These are phyloP conservation scores for Cytospora chrysosperma DNA, from an alignment of 2,329 filamentous ascomycete species.

Conservation along the genomic window DNA sequence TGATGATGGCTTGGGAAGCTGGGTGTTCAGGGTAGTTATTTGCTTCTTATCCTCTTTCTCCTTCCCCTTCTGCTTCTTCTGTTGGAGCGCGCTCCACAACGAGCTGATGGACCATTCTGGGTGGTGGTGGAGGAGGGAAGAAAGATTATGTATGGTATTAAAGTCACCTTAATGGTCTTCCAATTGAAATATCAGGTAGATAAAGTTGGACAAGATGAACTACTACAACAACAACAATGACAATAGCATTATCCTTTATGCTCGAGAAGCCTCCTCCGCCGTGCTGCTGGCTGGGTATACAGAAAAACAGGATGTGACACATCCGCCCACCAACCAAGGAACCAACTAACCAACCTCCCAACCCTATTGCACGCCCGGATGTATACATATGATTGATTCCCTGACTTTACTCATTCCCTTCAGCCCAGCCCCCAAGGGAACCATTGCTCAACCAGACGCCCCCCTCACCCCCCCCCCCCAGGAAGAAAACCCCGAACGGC, in stretches of 20 bases:
- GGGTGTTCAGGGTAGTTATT: neutral
- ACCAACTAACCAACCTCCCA: neutral
- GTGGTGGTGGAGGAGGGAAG: neutral
- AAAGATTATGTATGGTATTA: neutral
- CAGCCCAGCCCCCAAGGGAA: neutral
- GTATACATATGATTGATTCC: neutral
- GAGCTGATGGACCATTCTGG: neutral
- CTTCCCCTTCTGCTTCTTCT: neutral
- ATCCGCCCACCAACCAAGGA: neutral
- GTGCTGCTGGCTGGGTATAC: neutral
- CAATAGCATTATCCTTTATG: conserved; percentile 5
- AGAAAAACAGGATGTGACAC: neutral
- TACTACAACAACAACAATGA: neutral
- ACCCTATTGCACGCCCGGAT: too few relatives aligned
- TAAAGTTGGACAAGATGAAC: neutral
- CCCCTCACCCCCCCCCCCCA: too few relatives aligned
- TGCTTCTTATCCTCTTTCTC: neutral
- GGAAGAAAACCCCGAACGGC: neutral
- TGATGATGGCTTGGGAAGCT: neutral
- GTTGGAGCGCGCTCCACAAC: neutral
- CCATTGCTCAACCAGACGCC: too few relatives aligned
- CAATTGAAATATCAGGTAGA: conserved; percentile 14
- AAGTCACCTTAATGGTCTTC: neutral
- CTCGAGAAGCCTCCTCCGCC: neutral
- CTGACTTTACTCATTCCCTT: neutral